Percentiles rank a stretch among this genome's conserved stretches.
Conservation (phyloP, 192 early-diverging fungal species). For the Diversispora eburnea region DNA sequence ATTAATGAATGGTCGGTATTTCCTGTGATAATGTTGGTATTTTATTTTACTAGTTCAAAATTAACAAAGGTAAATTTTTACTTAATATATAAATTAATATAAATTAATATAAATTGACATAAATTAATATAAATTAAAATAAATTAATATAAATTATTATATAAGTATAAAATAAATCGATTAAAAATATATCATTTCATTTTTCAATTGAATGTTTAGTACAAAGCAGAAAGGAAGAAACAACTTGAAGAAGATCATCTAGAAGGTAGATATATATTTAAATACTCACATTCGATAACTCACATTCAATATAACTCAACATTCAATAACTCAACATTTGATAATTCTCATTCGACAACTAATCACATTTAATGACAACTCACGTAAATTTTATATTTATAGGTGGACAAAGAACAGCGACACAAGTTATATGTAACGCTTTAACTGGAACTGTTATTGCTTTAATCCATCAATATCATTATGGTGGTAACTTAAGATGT, state of each 20-base stretch:
- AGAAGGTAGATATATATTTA: slow-evolving; percentile 10
- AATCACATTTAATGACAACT: too few species aligned
- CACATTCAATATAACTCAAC: background rate
- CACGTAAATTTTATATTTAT: slow-evolving; percentile 33
- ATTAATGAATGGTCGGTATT: slow-evolving; percentile 62
- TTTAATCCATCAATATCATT: slow-evolving; percentile 40
- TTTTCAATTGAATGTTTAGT: slow-evolving; percentile 17
- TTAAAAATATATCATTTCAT: background rate
- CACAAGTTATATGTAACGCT: slow-evolving; percentile 53
- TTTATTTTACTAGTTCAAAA: slow-evolving; percentile 65
- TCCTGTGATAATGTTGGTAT: slow-evolving; percentile 63
- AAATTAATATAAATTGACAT: background rate
- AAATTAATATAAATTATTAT: background rate
- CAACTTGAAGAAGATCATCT: slow-evolving; percentile 39
- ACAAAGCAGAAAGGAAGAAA: slow-evolving; percentile 42
- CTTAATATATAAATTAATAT: background rate
- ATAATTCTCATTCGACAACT: too few species aligned
- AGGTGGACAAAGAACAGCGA: slow-evolving; percentile 43
- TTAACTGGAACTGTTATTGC: slow-evolving; percentile 44
- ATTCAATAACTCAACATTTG: background rate
- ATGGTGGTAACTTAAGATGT: slow-evolving; percentile 35
- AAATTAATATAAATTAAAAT: background rate
- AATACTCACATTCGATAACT: background rate
- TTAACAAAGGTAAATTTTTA: slow-evolving; percentile 50
- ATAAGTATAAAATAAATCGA: too few species aligned